A percentile compares a stretch with the other conserved stretches of the same genome.
These are phyloP conservation scores for Cryphonectria parasitica DNA, from an alignment of 2,329 filamentous ascomycete species.

Conservation along the genomic window DNA sequence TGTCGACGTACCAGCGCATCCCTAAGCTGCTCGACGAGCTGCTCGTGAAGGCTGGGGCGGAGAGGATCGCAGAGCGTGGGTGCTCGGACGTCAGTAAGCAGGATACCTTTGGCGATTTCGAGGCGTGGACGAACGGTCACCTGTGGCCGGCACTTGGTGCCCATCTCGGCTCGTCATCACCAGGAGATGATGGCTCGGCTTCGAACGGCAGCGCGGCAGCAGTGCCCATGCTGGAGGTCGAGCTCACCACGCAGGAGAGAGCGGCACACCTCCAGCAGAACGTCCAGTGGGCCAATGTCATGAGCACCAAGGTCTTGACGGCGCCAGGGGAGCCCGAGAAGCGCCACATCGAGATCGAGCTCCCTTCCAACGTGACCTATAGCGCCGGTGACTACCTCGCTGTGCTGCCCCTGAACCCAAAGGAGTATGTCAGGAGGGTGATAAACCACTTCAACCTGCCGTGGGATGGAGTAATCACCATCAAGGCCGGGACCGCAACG, in stretches of 20 bases:
- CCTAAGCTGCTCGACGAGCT: slow-evolving; percentile 64
- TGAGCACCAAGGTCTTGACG: slow-evolving; percentile 55
- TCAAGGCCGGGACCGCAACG: slow-evolving; percentile 56
- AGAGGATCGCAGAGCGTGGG: not conserved
- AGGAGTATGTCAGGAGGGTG: slow-evolving; percentile 62
- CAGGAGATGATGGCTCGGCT: not conserved
- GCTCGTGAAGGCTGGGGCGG: slow-evolving; percentile 55
- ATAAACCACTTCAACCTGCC: slow-evolving; percentile 68
- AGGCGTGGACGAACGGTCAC: slow-evolving; percentile 66
- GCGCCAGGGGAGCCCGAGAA: slow-evolving; percentile 45
- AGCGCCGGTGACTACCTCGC: slow-evolving; percentile 77
- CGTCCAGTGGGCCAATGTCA: slow-evolving; percentile 63
- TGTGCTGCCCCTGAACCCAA: slow-evolving; percentile 71
- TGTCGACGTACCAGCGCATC: slow-evolving; percentile 67
- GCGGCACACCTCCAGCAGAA: slow-evolving; percentile 65
- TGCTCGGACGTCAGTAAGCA: slow-evolving; percentile 62
- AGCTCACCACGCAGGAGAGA: slow-evolving; percentile 54
- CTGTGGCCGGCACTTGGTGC: slow-evolving; percentile 53
- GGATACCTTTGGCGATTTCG: slow-evolving; percentile 70
- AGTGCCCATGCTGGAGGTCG: slow-evolving; percentile 44
- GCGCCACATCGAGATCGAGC: slow-evolving; percentile 67
- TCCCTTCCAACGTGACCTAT: slow-evolving; percentile 70
- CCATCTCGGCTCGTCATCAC: slow-evolving; percentile 19
- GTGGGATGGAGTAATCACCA: slow-evolving; percentile 69
- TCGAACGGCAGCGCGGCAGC: not conserved